Base-by-base conservation (phyloP, 1,284 basidiomycete species). In the Boletus calvinii region DNA sequence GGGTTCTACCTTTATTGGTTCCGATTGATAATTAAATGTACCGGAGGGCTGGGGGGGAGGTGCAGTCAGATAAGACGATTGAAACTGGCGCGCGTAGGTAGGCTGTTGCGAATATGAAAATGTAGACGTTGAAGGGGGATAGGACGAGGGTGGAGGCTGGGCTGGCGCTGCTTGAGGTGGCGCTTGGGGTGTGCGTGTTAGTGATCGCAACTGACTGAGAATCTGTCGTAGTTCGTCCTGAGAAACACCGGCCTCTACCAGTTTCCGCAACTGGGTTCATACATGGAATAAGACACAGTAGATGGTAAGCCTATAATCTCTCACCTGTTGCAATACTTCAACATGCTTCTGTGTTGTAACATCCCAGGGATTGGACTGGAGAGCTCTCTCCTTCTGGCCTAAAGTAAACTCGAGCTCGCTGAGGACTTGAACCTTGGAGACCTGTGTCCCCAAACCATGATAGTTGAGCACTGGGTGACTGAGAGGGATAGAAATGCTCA, bases 171-270 rank as follows among this genome's bases (percentile, higher is more conserved):
- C 64, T 36, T 76, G 71, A 29, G 76, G 65, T 20, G 72, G 62
- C 29, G 48, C 72, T 69, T 54, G 75, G 13, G 62, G 38, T 30
- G 52, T 69, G 46, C 81, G 79, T 24, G 84, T 77, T 17, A 94
- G 72, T 30, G 78, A 77, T 34, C 89, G 85, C 6, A 96, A 70
- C 64, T 94, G 91, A 31, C 73, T 70, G 0, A 93, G 77, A 50
- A 96, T 94, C 64, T 92, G 89, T 37, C 78, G 77, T 26, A 95
- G 75, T 64, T 95, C 90, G 24, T 83, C 81, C 60, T 88, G 84
- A 2, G 90, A 90, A 15, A 94, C 84, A 13, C 88, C 87, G 2
- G 83, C 80, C 63, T 90, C 84, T 1, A 94, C 87, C 31, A 94
- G 75, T 48, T 77, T 79, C 46, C 87, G 85, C 53, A 95, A 74